These are phyloP conservation scores for Limtongozyma cylindracea DNA, from an alignment of 805 yeast genomes.

Conservation along the genomic window DNA sequence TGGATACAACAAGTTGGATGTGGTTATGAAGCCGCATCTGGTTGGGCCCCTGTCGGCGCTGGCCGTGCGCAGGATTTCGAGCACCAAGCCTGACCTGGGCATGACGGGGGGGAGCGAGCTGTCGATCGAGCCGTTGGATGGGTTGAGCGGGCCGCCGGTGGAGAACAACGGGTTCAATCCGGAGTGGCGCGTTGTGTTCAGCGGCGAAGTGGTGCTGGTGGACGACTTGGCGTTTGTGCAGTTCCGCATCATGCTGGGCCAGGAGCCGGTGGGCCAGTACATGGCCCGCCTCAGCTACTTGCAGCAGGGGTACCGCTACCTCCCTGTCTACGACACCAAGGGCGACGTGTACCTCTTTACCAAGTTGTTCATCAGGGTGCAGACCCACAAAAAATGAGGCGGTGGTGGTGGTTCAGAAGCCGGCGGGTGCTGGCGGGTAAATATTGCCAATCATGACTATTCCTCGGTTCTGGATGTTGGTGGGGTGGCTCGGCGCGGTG, in stretches of 20 bases:
- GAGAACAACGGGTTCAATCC: constrained; percentile 73
- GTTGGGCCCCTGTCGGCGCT: no score
- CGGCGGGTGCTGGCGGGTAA: no score
- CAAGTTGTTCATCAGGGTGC: constrained; percentile 23
- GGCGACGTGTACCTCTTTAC: constrained; percentile 52
- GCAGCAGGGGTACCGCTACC: constrained; percentile 59
- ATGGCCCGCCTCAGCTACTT: constrained; percentile 37
- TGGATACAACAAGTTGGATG: no score
- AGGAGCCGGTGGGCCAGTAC: constrained; percentile 23
- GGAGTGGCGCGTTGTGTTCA: constrained; percentile 37
- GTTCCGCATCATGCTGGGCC: constrained; percentile 11
- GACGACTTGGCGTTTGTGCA: constrained; percentile 29
- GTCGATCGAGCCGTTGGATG: constrained; percentile 1
- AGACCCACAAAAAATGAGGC: no score
- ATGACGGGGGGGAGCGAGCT: constrained; percentile 18
- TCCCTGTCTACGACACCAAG: constrained; percentile 47
- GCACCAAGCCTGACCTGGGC: constrained; percentile 40
- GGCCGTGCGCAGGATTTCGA: constrained; percentile 15
- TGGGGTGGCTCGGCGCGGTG: no score
- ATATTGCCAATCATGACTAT: no score
- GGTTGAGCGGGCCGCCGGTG: constrained; percentile 9
- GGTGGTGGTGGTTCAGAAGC: no score
- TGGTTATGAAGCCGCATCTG: no score
- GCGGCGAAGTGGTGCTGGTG: constrained; percentile 11
- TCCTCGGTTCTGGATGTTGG: no score